Conservation (phyloP, 768 basidiomycete genomes). For the Pleurotus tuoliensis region DNA sequence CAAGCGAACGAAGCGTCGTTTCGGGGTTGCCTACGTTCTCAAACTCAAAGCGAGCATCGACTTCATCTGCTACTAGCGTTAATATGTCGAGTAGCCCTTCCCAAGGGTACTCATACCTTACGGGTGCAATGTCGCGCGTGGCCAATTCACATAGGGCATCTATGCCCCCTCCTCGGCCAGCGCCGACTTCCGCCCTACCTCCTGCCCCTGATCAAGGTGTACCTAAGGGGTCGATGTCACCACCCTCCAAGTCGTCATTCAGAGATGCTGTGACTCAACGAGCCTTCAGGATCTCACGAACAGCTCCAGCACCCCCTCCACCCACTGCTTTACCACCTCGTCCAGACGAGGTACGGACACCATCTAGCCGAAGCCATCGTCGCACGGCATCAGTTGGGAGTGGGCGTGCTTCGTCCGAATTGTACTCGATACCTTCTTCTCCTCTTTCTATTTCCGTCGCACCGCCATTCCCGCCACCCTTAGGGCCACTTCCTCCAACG, state of each 20-base stretch:
- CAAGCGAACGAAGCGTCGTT: conserved; percentile 39
- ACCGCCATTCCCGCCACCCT: conserved; percentile 40
- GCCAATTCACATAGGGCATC: conserved; percentile 48
- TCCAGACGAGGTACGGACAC: conserved; percentile 48
- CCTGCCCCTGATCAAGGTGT: conserved; percentile 11
- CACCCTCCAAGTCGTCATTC: conserved; percentile 35
- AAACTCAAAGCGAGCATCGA: conserved; percentile 52
- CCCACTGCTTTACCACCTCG: conserved; percentile 58
- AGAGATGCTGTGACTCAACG: conserved; percentile 55
- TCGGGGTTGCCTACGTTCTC: conserved; percentile 47
- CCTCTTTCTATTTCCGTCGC: conserved; percentile 28
- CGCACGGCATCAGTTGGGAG: conserved; percentile 24
- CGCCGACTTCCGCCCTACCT: conserved; percentile 44
- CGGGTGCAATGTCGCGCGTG: conserved; percentile 12
- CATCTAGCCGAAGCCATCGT: conserved; percentile 23
- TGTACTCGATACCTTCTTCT: conserved; percentile 43
- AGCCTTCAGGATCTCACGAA: conserved; percentile 53
- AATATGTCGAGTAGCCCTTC: conserved; percentile 40
- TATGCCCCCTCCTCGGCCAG: conserved; percentile 70
- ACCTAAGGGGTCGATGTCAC: conserved; percentile 8
- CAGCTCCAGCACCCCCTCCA: conserved; percentile 64
- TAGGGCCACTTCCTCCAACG: conserved; percentile 39
- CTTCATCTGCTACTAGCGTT: conserved; percentile 44
- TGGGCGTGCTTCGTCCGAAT: conserved; percentile 15
- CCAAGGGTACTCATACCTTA: conserved; percentile 15